phyloP scores from a whole-genome alignment of 139 green algal species.

The Coelastrella sp. region DNA sequence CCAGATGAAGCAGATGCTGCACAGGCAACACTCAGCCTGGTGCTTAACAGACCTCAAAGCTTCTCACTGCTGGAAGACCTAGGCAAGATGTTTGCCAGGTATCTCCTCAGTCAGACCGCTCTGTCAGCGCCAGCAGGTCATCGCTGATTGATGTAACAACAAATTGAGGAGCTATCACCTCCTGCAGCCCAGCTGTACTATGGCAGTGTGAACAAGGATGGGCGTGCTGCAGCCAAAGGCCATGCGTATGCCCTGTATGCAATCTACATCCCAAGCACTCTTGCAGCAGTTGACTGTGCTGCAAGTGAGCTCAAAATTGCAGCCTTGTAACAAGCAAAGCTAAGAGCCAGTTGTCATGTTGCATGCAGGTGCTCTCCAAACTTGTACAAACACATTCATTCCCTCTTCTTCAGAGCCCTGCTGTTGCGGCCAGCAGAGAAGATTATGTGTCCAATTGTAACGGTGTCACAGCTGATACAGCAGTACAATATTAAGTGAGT shows the following conservation, averaged over 20 bases:
- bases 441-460: slow-evolving; percentile 46
- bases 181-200: too few species aligned
- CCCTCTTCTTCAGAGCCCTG: not conserved
- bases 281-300: too few species aligned
- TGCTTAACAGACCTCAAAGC: slow-evolving; percentile 43
- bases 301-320: too few species aligned
- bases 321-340: too few species aligned
- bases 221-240: too few species aligned
- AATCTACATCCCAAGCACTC: too few species aligned
- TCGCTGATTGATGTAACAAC: too few species aligned
- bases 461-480: slow-evolving; percentile 42
- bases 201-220: too few species aligned
- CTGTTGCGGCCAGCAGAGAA: slow-evolving; percentile 42
- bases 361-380: slow-evolving; percentile 21
- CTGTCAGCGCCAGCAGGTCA: not conserved
- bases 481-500: slow-evolving; percentile 40
- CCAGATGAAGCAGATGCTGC: slow-evolving; percentile 48
- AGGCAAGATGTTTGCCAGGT: slow-evolving; percentile 42
- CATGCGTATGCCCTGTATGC: too few species aligned
- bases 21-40: slow-evolving; percentile 43
- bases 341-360: not conserved
- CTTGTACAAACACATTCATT: slow-evolving; percentile 45
- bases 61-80: slow-evolving; percentile 43
- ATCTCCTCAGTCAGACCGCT: not conserved
- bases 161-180: too few species aligned